These are phyloP conservation scores for Ophiostoma ulmi DNA, from an alignment of 2,329 filamentous ascomycete species.

Conservation along the genomic window DNA sequence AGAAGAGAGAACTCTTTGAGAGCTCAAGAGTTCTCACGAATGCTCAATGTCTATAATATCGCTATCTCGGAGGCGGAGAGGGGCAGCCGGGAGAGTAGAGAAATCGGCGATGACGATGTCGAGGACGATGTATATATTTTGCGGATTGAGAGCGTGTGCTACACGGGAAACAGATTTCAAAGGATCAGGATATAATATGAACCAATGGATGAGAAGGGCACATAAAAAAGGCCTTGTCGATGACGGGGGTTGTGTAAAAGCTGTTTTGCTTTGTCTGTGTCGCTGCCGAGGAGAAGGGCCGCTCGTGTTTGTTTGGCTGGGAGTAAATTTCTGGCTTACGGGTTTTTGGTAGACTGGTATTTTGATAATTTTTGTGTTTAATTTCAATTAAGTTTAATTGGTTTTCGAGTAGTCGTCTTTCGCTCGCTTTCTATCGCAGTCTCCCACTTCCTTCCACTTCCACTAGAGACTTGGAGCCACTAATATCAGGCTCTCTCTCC, in stretches of 20 bases:
- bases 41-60: not conserved
- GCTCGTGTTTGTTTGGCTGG: not conserved
- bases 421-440: conserved; percentile 9
- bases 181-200: conserved; percentile 10
- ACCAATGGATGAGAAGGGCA: conserved; percentile 11
- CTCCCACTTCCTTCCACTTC: not conserved
- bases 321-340: conserved; percentile 8
- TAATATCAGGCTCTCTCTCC: not conserved
- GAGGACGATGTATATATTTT: not conserved
- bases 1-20: not conserved
- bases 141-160: conserved; percentile 1
- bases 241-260: conserved; percentile 5
- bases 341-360: not conserved
- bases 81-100: not conserved
- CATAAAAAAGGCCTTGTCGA: conserved; percentile 4
- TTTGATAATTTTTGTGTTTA: not conserved
- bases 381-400: conserved; percentile 10
- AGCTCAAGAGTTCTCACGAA: not conserved
- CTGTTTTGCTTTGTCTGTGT: conserved; percentile 6
- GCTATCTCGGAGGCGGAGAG: conserved; percentile 2
- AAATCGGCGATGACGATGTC: conserved; percentile 9
- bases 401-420: conserved; percentile 7
- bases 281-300: conserved; percentile 9
- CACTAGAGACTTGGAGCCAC: not conserved
- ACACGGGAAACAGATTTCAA: not conserved